Evolutionary conservation across 352 stramenopile species (phyloP).

Genomic region (Globisporangium nodosum): DNA sequence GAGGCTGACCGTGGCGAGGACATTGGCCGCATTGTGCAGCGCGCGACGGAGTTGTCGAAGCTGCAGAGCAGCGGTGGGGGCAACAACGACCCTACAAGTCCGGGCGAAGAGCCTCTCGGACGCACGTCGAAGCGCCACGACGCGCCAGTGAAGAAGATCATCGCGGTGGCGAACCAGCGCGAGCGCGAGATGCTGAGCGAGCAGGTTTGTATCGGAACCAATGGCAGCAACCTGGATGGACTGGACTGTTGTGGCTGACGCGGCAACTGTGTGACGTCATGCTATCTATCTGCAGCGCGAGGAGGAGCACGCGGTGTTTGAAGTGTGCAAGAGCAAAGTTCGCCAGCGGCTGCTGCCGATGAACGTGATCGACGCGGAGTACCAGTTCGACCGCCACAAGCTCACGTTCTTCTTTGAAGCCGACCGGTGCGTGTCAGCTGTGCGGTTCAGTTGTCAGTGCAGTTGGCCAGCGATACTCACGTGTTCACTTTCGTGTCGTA

Average conservation of each 20-base stretch:
- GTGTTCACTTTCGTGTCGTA: background rate
- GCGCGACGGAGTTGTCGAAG: constrained; percentile 81
- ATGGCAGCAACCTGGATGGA: background rate
- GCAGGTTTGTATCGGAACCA: constrained; percentile 30
- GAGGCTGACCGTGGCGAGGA: constrained; percentile 97
- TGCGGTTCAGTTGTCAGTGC: background rate
- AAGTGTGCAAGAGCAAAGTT: constrained; percentile 96
- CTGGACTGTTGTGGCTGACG: background rate
- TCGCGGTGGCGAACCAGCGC: constrained; percentile 88
- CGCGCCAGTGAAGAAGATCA: constrained; percentile 88
- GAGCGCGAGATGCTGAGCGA: constrained; percentile 90
- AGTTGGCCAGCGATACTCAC: background rate
- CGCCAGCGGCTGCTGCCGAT: constrained; percentile 93
- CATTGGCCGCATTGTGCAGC: constrained; percentile 92
- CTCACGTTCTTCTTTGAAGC: constrained; percentile 99
- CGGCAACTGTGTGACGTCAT: constrained; percentile 2
- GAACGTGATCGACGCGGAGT: constrained; percentile 97
- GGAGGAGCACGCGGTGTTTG: constrained; percentile 95
- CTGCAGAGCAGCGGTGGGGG: constrained; percentile 19
- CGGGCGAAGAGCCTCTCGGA: constrained; percentile 34
- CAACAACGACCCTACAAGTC: constrained; percentile 20
- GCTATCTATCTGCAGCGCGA: constrained; percentile 44
- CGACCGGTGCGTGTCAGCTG: constrained; percentile 58
- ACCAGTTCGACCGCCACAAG: constrained; percentile 98
- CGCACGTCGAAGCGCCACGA: constrained; percentile 58